Evolutionary conservation across 1,139 yeast genomes (phyloP).

Genomic region (Candida buenavistaensis): DNA sequence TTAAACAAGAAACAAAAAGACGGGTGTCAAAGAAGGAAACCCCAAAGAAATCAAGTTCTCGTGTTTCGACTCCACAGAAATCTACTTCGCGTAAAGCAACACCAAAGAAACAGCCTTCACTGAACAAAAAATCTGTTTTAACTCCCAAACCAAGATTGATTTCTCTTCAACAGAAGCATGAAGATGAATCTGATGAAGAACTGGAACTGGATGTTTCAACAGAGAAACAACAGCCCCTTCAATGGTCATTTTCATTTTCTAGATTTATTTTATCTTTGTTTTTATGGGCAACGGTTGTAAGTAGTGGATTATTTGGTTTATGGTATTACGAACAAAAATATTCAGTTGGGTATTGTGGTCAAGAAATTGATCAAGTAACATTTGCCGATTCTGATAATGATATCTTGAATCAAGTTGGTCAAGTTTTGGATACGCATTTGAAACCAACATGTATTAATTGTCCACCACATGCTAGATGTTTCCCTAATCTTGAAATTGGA

Average conservation of each 20-base stretch:
- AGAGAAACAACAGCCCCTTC: no score
- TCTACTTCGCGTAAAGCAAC: slow-evolving; percentile 3
- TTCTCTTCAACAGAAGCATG: slow-evolving; percentile 14
- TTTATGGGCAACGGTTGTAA: slow-evolving; percentile 31
- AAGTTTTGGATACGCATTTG: slow-evolving; percentile 32
- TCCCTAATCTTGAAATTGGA: slow-evolving; percentile 53
- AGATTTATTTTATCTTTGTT: slow-evolving; percentile 17
- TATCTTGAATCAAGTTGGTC: slow-evolving; percentile 23
- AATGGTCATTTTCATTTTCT: slow-evolving; percentile 3
- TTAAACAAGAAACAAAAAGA: slow-evolving; percentile 2
- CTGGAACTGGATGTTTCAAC: no score
- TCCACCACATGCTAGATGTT: slow-evolving; percentile 81
- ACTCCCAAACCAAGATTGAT: slow-evolving; percentile 23
- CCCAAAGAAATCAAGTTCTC: not conserved
- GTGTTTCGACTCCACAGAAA: slow-evolving; percentile 5
- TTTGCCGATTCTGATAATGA: slow-evolving; percentile 23
- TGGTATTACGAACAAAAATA: slow-evolving; percentile 67
- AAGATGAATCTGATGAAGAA: slow-evolving; percentile 16
- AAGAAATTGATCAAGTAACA: slow-evolving; percentile 45
- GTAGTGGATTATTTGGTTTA: slow-evolving; percentile 35
- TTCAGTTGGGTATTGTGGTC: slow-evolving; percentile 68
- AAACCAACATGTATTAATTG: slow-evolving; percentile 75
- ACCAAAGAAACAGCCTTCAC: slow-evolving; percentile 7
- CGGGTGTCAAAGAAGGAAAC: not conserved
- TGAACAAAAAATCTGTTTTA: slow-evolving; percentile 10